phyloP scores from a whole-genome alignment of 306 rosid species.

The Carpinus fangiana region DNA sequence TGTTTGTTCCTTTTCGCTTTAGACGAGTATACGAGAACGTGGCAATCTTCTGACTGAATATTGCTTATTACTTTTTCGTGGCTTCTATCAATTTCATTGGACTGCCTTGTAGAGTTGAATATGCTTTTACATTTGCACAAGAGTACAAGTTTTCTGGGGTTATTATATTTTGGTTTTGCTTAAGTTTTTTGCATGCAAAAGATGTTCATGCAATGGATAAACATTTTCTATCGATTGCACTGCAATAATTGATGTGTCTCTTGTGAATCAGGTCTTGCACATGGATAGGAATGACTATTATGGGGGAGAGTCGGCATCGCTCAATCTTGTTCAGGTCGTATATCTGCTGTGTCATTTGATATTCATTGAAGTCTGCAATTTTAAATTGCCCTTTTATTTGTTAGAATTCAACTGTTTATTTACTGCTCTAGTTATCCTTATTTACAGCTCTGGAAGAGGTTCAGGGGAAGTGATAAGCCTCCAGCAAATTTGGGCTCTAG shows the following conservation, averaged over 20 bases:
- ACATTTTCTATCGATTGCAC: not conserved
- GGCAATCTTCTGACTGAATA: not conserved
- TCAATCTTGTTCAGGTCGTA: constrained; percentile 81
- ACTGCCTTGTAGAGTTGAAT: not conserved
- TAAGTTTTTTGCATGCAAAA: too few species aligned
- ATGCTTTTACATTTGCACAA: not conserved
- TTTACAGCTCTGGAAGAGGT: constrained; percentile 91
- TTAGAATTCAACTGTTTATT: not conserved
- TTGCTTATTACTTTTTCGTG: not conserved
- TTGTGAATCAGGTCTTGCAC: constrained; percentile 71
- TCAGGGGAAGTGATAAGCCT: constrained; percentile 82
- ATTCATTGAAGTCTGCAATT: not conserved
- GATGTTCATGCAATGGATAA: too few species aligned
- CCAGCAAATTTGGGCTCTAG: constrained; percentile 88
- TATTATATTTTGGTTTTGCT: too few species aligned
- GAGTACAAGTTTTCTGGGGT: not conserved
- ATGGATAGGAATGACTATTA: constrained; percentile 96
- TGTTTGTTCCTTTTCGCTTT: not conserved
- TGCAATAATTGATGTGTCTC: constrained; percentile 3
- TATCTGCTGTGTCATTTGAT: not conserved
- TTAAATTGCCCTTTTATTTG: not conserved
- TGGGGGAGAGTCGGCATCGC: constrained; percentile 94
- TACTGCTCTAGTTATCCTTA: not conserved
- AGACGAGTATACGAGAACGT: not conserved
- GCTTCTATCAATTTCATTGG: not conserved